A percentile compares a stretch with the other conserved stretches of the same genome.
Evolutionary conservation across 2,329 filamentous ascomycete species (phyloP).

Genomic region (Fusarium foetens): DNA sequence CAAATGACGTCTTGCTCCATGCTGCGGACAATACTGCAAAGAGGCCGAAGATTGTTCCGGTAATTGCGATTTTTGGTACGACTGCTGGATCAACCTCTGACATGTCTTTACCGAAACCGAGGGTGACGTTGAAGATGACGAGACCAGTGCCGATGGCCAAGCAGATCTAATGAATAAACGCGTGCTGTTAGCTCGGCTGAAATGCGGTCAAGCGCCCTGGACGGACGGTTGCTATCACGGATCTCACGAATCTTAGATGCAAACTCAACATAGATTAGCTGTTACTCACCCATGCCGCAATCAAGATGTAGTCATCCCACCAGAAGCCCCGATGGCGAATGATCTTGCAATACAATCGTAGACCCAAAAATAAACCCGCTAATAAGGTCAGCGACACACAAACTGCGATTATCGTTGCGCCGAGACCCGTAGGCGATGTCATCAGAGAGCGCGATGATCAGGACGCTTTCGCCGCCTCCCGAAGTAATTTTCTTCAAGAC

Average conservation of each 20-base stretch:
- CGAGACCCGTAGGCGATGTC: not conserved
- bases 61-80: not conserved
- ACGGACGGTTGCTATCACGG: not conserved
- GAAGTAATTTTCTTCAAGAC: not conserved
- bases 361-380: not conserved
- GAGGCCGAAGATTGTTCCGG: not conserved
- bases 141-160: not conserved
- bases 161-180: accelerated
- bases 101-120: conserved; percentile 1
- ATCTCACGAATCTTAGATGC: accelerated
- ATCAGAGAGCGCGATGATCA: not conserved
- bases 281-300: not conserved
- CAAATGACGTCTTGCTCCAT: conserved; percentile 16
- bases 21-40: not conserved
- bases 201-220: not conserved
- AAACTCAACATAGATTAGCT: not conserved
- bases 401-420: not conserved
- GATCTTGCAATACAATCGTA: conserved; percentile 1
- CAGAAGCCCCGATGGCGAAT: not conserved
- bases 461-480: not conserved
- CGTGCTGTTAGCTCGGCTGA: accelerated
- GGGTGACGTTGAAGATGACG: not conserved
- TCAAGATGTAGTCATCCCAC: conserved; percentile 6
- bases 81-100: not conserved
- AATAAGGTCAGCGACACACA: not conserved